These are phyloP conservation scores for Quercus berberidifolia DNA, from an alignment of 306 rosid genomes.

Conservation along the genomic window DNA sequence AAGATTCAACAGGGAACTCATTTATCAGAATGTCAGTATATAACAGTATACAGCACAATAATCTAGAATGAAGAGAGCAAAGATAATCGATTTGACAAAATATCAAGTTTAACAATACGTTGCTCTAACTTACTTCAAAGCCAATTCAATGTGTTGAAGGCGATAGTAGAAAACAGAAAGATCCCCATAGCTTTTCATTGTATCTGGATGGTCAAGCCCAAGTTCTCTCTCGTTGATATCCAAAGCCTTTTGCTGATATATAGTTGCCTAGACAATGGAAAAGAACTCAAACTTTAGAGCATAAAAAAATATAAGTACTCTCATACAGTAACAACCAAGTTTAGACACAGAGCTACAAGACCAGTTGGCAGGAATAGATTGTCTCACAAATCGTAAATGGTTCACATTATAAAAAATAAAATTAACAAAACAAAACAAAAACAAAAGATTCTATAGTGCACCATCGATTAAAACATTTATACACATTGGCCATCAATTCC, in stretches of 20 bases:
- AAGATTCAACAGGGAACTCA: neutral
- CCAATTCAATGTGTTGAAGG: constrained; percentile 90
- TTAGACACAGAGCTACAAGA: constrained; percentile 1
- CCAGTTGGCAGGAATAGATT: neutral
- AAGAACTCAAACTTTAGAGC: neutral
- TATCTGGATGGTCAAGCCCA: constrained; percentile 98
- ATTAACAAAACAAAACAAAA: neutral
- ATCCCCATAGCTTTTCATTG: constrained; percentile 99
- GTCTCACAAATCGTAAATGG: neutral
- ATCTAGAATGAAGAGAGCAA: constrained; percentile 17
- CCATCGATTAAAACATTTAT: neutral
- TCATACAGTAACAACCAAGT: neutral
- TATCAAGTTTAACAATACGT: constrained; percentile 11
- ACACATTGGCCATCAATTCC: too few species aligned
- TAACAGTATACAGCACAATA: neutral
- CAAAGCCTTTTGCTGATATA: constrained; percentile 95
- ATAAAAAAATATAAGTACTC: constrained; percentile 2
- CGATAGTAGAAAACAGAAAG: constrained; percentile 96
- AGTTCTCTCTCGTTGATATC: constrained; percentile 94
- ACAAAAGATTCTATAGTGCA: neutral
- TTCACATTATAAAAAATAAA: neutral
- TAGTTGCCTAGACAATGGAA: constrained; percentile 64
- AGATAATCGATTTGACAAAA: constrained; percentile 6
- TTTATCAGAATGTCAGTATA: neutral
- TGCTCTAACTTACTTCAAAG: constrained; percentile 69